Evolutionary conservation across 805 yeast genomes (phyloP).

Genomic region (Starmerella gropengiesseri): DNA sequence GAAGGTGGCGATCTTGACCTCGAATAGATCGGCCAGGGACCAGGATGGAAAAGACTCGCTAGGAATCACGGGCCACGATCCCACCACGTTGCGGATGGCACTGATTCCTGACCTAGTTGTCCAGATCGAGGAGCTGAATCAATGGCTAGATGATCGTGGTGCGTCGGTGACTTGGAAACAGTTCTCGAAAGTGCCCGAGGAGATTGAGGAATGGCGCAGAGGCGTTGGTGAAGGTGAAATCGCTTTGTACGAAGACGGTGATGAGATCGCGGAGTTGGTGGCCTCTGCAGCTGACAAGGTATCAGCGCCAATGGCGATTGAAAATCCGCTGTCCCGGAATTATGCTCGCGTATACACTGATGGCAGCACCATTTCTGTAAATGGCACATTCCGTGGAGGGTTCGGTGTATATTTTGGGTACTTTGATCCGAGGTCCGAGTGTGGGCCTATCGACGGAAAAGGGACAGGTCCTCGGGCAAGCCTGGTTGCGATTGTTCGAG

Average conservation of each 20-base stretch:
- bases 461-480: slow-evolving; percentile 4
- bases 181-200: neutral
- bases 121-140: slow-evolving; percentile 1
- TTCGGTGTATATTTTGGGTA: slow-evolving; percentile 5
- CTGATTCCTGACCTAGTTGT: neutral
- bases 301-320: neutral
- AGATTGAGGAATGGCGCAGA: neutral
- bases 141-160: slow-evolving; percentile 1
- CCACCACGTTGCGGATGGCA: neutral
- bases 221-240: no score
- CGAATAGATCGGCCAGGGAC: no score
- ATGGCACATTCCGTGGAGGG: slow-evolving; percentile 1
- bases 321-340: neutral
- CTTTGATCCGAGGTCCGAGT: slow-evolving; percentile 1
- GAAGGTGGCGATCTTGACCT: neutral
- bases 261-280: no score
- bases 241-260: no score
- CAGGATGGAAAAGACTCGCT: no score
- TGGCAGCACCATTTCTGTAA: slow-evolving; percentile 4
- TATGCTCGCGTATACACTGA: slow-evolving; percentile 2
- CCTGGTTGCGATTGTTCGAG: slow-evolving; percentile 4
- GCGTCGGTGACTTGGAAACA: neutral
- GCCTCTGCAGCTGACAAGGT: no score
- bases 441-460: slow-evolving; percentile 1
- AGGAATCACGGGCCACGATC: no score